Evolutionary conservation across 441 rosid species (phyloP).

Genomic region (Pelargonium citronellum): DNA sequence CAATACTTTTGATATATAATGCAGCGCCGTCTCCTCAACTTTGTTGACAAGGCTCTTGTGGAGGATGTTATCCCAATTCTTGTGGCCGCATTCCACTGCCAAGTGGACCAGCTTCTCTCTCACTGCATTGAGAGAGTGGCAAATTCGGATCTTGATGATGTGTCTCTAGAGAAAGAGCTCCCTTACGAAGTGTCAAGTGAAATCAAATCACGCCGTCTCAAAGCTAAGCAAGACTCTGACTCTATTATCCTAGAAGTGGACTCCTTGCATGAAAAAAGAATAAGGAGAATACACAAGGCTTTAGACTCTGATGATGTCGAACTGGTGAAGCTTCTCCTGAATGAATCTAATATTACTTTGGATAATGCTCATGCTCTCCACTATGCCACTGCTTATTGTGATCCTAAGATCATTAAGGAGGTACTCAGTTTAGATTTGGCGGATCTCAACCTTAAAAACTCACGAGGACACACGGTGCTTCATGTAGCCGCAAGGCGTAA

Average conservation of each 20-base stretch:
- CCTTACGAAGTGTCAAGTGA: conserved; percentile 21
- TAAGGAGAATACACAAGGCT: conserved; percentile 31
- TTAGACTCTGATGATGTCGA: conserved; percentile 35
- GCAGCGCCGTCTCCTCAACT: conserved; percentile 33
- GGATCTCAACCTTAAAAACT: conserved; percentile 23
- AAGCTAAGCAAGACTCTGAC: conserved; percentile 18
- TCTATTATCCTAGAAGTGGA: conserved; percentile 4
- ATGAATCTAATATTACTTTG: conserved; percentile 28
- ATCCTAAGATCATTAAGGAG: conserved; percentile 29
- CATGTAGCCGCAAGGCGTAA: conserved; percentile 34
- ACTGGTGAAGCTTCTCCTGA: conserved; percentile 26
- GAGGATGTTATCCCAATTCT: conserved; percentile 34
- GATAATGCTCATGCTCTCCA: conserved; percentile 34
- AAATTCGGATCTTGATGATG: conserved; percentile 24
- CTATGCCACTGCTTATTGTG: conserved; percentile 36
- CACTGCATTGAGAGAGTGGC: conserved; percentile 26
- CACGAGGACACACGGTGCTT: conserved; percentile 28
- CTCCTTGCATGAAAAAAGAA: conserved; percentile 19
- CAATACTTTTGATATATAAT: neutral
- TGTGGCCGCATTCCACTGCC: conserved; percentile 29
- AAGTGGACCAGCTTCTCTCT: conserved; percentile 23
- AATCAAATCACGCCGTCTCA: conserved; percentile 23
- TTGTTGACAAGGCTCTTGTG: conserved; percentile 27
- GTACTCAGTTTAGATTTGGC: conserved; percentile 23
- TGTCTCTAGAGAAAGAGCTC: conserved; percentile 29